Conservation (phyloP, 768 basidiomycete species). For the Lanmaoa pseudosensibilis region DNA sequence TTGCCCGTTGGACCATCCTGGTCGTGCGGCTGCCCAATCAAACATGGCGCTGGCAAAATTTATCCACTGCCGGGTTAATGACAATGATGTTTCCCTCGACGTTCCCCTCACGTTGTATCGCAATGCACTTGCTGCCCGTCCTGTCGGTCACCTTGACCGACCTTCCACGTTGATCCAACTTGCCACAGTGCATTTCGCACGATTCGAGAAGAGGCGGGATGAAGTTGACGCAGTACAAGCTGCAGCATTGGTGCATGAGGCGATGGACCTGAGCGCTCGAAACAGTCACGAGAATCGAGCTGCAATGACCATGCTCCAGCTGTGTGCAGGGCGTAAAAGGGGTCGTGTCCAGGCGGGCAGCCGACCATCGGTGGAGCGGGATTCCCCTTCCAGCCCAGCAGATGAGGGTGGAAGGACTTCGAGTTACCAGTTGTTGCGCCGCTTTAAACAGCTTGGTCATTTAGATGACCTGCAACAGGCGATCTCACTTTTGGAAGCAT, state of each 20-base stretch:
- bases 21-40: conserved; percentile 5
- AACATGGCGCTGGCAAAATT: conserved; percentile 6
- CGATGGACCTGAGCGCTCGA: not conserved
- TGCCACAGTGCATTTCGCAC: not conserved
- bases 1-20: conserved; percentile 5
- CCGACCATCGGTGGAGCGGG: no score
- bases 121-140: not conserved
- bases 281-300: not conserved
- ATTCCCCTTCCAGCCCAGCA: no score
- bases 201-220: not conserved
- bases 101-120: not conserved
- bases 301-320: not conserved
- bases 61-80: not conserved
- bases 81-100: not conserved
- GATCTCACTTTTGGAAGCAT: no score
- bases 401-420: no score
- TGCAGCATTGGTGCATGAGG: not conserved
- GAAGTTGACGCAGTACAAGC: not conserved
- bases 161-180: conserved; percentile 1
- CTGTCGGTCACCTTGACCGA: not conserved
- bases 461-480: no score
- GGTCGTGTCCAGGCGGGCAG: not conserved
- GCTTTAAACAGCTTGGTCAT: no score
- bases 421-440: no score
- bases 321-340: not conserved